A percentile compares a stretch with the other conserved stretches of the same genome.
phyloP scores from a whole-genome alignment of 176 grass and related monocot genomes.

The Thinopyrum elongatum region DNA sequence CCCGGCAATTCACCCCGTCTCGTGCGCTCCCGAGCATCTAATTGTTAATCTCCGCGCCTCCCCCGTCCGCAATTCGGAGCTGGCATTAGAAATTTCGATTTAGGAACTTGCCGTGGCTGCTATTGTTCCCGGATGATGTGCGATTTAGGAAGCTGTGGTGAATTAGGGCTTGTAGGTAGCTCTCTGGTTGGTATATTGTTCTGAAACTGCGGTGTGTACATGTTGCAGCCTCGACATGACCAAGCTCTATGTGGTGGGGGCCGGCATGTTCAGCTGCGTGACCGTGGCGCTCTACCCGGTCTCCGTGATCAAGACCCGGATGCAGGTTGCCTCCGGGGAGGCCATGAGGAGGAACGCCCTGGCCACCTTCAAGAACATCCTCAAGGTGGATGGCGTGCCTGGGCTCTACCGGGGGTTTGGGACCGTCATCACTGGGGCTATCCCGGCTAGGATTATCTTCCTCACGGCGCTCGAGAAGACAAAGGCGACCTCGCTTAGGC shows the following conservation, averaged over 20 bases:
- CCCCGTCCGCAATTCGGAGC: not conserved
- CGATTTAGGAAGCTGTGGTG: not conserved
- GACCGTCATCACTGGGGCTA: conserved; percentile 78
- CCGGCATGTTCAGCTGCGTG: conserved; percentile 85
- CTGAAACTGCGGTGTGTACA: conserved; percentile 17
- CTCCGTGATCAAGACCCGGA: conserved; percentile 92
- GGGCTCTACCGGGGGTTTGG: conserved; percentile 86
- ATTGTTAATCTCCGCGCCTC: not conserved
- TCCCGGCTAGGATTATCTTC: conserved; percentile 94
- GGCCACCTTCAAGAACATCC: conserved; percentile 73
- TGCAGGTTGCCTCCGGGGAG: conserved; percentile 94
- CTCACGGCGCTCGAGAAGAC: conserved; percentile 82
- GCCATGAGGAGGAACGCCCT: conserved; percentile 73
- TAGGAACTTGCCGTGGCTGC: not conserved
- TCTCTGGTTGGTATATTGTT: not conserved
- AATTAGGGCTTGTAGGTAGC: not conserved
- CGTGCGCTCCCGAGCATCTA: not conserved
- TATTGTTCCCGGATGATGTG: not conserved
- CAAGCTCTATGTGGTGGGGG: conserved; percentile 85
- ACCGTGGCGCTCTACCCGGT: conserved; percentile 81
- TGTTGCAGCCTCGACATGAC: conserved; percentile 91
- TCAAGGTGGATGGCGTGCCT: conserved; percentile 71
- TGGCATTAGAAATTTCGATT: conserved; percentile 12
- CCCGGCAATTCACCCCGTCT: not conserved
- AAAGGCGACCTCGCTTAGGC: conserved; percentile 65